phyloP scores from a whole-genome alignment of 768 basidiomycete species.

The Phylloporus scabripes region DNA sequence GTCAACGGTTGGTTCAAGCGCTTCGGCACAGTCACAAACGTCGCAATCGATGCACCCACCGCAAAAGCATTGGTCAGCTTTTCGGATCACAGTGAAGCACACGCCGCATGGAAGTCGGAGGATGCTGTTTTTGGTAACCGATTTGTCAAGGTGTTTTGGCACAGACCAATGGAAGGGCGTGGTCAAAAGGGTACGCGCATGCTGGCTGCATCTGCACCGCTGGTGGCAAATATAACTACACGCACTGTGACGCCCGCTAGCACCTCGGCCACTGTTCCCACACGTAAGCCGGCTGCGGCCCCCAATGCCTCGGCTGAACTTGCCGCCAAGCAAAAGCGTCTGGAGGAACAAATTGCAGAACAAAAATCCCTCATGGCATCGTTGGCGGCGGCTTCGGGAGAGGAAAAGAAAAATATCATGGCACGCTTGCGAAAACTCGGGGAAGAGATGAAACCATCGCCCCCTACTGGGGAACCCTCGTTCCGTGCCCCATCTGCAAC shows the following conservation, averaged over 20 bases:
- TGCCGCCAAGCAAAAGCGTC: conserved; percentile 66
- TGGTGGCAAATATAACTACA: conserved; percentile 58
- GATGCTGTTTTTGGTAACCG: conserved; percentile 94
- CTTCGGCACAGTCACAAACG: conserved; percentile 89
- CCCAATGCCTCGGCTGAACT: conserved; percentile 44
- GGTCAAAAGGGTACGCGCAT: conserved; percentile 72
- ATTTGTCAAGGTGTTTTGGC: conserved; percentile 96
- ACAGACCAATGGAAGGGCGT: conserved; percentile 87
- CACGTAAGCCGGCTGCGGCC: conserved; percentile 36
- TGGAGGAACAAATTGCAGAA: conserved; percentile 81
- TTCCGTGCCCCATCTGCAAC: conserved; percentile 24
- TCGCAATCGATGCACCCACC: conserved; percentile 71
- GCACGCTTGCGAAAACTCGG: conserved; percentile 66
- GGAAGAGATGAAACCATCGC: conserved; percentile 63
- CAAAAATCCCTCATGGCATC: conserved; percentile 82
- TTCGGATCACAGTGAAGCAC: conserved; percentile 74
- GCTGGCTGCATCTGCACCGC: conserved; percentile 74
- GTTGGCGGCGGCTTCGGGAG: conserved; percentile 53
- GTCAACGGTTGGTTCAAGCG: conserved; percentile 88
- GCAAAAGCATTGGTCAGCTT: conserved; percentile 88
- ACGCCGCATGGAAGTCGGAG: conserved; percentile 86
- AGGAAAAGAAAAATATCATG: conserved; percentile 81
- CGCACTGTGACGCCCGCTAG: conserved; percentile 46
- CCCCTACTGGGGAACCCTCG: conserved; percentile 26
- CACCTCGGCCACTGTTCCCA: conserved; percentile 19